A percentile compares a stretch with the other conserved stretches of the same genome.
Conservation (phyloP, 78 protist genomes). For the Dictyostelium firmibasis region DNA sequence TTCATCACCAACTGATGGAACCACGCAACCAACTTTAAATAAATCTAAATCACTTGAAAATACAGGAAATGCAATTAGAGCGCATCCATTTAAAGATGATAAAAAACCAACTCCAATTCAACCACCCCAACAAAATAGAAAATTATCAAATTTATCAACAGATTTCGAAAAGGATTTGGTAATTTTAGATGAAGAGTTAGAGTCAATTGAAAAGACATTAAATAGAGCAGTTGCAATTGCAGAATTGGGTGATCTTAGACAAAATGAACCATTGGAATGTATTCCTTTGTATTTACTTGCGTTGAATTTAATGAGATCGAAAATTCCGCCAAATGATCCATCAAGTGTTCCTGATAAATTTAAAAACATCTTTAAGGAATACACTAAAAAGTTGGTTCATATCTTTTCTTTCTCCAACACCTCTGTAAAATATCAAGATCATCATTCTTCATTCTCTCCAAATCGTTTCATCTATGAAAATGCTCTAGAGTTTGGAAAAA, state of each 20-base stretch:
- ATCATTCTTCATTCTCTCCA: neutral
- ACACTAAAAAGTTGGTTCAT: neutral
- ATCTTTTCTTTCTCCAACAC: neutral
- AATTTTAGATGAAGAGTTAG: conserved; percentile 40
- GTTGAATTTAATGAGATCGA: conserved; percentile 17
- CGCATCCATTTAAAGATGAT: conserved; percentile 20
- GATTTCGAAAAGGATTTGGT: conserved; percentile 77
- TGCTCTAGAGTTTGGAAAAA: conserved; percentile 52
- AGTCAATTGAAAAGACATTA: neutral
- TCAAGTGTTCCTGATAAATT: neutral
- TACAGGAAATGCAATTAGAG: conserved; percentile 5
- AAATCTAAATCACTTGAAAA: conserved; percentile 27
- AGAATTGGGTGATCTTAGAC: conserved; percentile 74
- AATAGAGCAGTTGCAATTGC: conserved; percentile 60
- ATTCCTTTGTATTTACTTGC: conserved; percentile 25
- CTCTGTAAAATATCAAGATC: neutral
- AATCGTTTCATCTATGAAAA: conserved; percentile 54
- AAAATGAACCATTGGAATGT: conserved; percentile 60
- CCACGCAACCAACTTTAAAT: neutral
- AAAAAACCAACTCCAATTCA: neutral
- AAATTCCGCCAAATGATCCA: neutral
- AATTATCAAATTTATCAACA: neutral
- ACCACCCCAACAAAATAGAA: neutral
- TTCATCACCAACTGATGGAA: neutral
- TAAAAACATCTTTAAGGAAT: conserved; percentile 14